Conservation (phyloP, 2,329 filamentous ascomycete genomes). For the Seiridium unicorne region DNA sequence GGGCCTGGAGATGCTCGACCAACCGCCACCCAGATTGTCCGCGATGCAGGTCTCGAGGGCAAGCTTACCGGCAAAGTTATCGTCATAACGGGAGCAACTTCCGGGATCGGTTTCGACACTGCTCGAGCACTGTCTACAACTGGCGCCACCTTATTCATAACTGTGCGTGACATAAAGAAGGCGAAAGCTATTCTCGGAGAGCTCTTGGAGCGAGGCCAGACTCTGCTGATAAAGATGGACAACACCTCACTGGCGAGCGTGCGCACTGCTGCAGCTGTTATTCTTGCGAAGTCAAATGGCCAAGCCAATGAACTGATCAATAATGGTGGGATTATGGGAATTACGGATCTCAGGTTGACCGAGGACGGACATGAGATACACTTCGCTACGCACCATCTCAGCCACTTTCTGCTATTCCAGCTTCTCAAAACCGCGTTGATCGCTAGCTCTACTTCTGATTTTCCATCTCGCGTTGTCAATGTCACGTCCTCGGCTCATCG, state of each 20-base stretch:
- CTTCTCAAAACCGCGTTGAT: conserved; percentile 12
- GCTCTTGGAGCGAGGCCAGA: conserved; percentile 5
- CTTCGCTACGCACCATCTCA: conserved; percentile 14
- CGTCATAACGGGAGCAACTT: conserved; percentile 14
- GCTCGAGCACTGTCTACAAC: conserved; percentile 12
- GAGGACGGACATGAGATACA: conserved; percentile 18
- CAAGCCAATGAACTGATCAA: conserved; percentile 1
- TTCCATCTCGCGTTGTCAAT: conserved; percentile 41
- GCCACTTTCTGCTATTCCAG: conserved; percentile 17
- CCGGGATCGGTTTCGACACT: conserved; percentile 13
- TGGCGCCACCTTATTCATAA: conserved; percentile 17
- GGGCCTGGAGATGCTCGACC: conserved; percentile 18
- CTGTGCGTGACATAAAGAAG: conserved; percentile 12
- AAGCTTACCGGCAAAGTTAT: conserved; percentile 7
- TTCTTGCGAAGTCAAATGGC: neutral
- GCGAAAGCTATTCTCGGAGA: conserved; percentile 7
- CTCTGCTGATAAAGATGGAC: neutral
- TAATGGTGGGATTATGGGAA: conserved; percentile 10
- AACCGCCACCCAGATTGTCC: conserved; percentile 9
- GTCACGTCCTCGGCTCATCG: conserved; percentile 41
- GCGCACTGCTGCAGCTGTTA: neutral
- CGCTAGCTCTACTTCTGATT: conserved; percentile 18
- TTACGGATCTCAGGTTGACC: conserved; percentile 11
- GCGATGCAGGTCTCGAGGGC: neutral
- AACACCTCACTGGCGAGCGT: neutral